Conservation (phyloP, 2,329 filamentous ascomycete species). For the Aspergillus cejpii region DNA sequence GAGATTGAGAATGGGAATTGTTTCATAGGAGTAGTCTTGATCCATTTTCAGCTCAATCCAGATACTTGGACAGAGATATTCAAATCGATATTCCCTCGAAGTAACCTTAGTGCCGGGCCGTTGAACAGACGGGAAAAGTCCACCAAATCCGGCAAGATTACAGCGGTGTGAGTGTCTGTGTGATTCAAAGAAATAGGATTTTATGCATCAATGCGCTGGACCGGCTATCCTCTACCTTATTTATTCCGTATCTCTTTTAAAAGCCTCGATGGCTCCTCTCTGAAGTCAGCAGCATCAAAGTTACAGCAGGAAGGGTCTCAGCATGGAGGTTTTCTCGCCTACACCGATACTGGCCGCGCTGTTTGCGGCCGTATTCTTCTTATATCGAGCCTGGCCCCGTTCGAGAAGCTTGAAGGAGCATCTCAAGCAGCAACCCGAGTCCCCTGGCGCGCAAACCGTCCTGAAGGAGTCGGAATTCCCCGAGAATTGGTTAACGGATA, state of each 20-base stretch:
- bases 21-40: too few species aligned
- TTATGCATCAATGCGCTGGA: too few species aligned
- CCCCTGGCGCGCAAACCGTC: constrained; percentile 14
- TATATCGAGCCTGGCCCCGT: constrained; percentile 9
- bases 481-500: constrained; percentile 34
- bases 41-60: too few species aligned
- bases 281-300: too few species aligned
- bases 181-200: too few species aligned
- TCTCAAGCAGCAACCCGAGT: background rate
- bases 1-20: too few species aligned
- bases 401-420: background rate
- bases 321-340: background rate
- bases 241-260: background rate
- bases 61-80: too few species aligned
- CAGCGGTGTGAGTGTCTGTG: too few species aligned
- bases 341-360: constrained; percentile 6
- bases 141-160: constrained; percentile 14
- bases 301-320: too few species aligned
- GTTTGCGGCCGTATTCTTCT: constrained; percentile 6
- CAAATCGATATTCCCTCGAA: too few species aligned
- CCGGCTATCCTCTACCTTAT: too few species aligned
- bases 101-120: too few species aligned
- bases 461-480: constrained; percentile 40
- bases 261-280: background rate
- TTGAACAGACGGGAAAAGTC: constrained; percentile 13